Conservation (phyloP, 805 yeast genomes). For the Lipomyces spencermartinsiae region DNA sequence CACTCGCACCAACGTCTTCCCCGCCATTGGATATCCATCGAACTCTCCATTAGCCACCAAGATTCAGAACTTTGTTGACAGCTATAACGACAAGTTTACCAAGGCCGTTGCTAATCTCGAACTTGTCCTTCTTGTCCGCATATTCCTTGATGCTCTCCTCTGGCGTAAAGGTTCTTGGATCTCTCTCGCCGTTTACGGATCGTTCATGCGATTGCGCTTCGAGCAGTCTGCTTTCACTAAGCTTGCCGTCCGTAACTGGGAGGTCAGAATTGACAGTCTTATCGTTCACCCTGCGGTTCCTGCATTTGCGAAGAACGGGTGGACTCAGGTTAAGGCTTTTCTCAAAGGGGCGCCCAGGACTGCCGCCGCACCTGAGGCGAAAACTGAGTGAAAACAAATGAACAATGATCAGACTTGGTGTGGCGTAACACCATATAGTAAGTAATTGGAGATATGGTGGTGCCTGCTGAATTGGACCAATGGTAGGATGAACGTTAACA, state of each 20-base stretch:
- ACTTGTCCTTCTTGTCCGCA: conserved; percentile 53
- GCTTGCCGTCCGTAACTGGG: conserved; percentile 69
- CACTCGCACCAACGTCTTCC: conserved; percentile 67
- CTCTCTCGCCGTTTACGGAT: conserved; percentile 53
- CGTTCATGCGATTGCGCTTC: conserved; percentile 77
- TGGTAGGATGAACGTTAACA: neutral
- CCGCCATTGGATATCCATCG: conserved; percentile 56
- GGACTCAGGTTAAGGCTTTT: conserved; percentile 56
- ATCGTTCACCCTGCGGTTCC: conserved; percentile 63
- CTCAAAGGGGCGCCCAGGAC: conserved; percentile 19
- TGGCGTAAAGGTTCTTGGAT: conserved; percentile 69
- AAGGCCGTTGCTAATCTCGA: conserved; percentile 66
- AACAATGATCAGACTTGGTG: neutral
- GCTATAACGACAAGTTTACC: conserved; percentile 66
- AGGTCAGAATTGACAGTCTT: conserved; percentile 67
- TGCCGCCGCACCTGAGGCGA: conserved; percentile 27
- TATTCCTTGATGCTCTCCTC: conserved; percentile 56
- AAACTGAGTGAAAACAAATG: conserved; percentile 28
- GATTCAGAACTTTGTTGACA: conserved; percentile 55
- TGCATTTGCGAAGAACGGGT: conserved; percentile 54
- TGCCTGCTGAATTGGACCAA: neutral
- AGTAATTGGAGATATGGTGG: no score
- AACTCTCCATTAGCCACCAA: conserved; percentile 42
- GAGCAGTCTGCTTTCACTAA: conserved; percentile 78
- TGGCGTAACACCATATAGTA: no score